Base-by-base conservation (phyloP, 2,329 filamentous ascomycete species). In the Aspergillus oerlinghausenensis region DNA sequence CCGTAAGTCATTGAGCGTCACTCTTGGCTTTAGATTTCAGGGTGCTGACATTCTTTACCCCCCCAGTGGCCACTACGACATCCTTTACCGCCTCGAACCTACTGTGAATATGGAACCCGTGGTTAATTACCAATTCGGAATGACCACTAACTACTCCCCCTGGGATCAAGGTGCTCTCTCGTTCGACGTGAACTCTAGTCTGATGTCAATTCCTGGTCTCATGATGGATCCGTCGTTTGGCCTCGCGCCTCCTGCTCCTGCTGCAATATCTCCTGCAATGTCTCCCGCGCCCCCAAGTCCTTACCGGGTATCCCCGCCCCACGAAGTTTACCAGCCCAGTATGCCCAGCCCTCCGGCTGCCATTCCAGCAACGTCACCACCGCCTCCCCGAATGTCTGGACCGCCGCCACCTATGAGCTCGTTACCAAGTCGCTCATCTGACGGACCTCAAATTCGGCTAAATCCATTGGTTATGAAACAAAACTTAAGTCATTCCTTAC, bases 31-130 rank as follows among this genome's bases (percentile, higher is more conserved):
- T 47, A 17, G 9, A 17, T 35, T 51, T 42, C 14, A 11, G 7
- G 5, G 26, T 17, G 19, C 29, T 55, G 52, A 68, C 74, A 63
- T 70, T 58, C 25, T 29, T 19, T 50, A 47, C 51, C 21, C 62
- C 51, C 21, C 62, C 62, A 87, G 84, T 45, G 91, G 90, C 58
- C 94, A 97, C 75, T 99, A 97, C 73, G 94, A 97, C 73, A 87
- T 99, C 59, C 82, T 97, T 35, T 99, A 99, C 79, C 87, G 85
- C 70, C 78, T 81, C 28, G 82, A 83, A 62, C 65, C 66, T 35
- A 63, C 64, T 56, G 62, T 75, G 51, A 70, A 73, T 56, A 70
- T 74, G 67, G 62, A 69, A 47, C 73, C 72, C 29, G 63, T 75
- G 49, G 73, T 77, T 54, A 76, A 76, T 58, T 71, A 69, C 56